Percentiles rank a stretch among this genome's conserved stretches.
Evolutionary conservation across 2,329 filamentous ascomycete species (phyloP).

Genomic region (Xylariaceae sp.): DNA sequence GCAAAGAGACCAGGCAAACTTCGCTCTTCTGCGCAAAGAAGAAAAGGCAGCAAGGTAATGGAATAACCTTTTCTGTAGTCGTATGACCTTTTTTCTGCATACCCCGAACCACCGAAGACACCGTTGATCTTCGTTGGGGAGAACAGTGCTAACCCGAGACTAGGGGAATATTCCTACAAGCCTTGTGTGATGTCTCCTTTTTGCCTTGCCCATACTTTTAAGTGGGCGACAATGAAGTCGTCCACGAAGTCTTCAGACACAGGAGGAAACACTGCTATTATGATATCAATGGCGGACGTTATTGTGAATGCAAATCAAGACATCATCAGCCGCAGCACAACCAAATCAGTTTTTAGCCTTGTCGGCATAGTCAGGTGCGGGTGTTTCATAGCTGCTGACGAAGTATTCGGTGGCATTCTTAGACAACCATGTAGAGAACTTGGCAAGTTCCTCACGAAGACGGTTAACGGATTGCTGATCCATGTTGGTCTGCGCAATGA

Average conservation of each 20-base stretch:
- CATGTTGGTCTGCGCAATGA: slow-evolving; percentile 98
- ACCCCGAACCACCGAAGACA: not conserved
- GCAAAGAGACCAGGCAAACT: not conserved
- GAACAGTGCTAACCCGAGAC: not conserved
- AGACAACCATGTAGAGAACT: slow-evolving; percentile 85
- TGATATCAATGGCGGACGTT: not conserved
- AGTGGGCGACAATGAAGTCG: not conserved
- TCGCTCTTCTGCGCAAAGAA: not conserved
- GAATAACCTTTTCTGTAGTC: not conserved
- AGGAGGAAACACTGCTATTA: not conserved
- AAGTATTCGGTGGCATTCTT: slow-evolving; percentile 82
- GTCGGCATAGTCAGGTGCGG: slow-evolving; percentile 74
- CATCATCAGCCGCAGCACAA: not conserved
- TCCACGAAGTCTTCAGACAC: not conserved
- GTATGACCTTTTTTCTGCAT: not conserved
- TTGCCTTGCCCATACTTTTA: not conserved
- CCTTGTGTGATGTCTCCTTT: not conserved
- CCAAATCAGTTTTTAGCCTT: slow-evolving; percentile 55
- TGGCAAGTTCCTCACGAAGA: slow-evolving; percentile 85
- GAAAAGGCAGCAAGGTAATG: not conserved
- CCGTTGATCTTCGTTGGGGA: not conserved
- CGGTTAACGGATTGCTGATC: slow-evolving; percentile 88
- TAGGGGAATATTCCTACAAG: not conserved
- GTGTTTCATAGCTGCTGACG: slow-evolving; percentile 75
- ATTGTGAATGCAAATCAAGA: not conserved